These are phyloP conservation scores for Aquanectria penicillioides DNA, from an alignment of 2,329 filamentous ascomycete genomes.

Conservation along the genomic window DNA sequence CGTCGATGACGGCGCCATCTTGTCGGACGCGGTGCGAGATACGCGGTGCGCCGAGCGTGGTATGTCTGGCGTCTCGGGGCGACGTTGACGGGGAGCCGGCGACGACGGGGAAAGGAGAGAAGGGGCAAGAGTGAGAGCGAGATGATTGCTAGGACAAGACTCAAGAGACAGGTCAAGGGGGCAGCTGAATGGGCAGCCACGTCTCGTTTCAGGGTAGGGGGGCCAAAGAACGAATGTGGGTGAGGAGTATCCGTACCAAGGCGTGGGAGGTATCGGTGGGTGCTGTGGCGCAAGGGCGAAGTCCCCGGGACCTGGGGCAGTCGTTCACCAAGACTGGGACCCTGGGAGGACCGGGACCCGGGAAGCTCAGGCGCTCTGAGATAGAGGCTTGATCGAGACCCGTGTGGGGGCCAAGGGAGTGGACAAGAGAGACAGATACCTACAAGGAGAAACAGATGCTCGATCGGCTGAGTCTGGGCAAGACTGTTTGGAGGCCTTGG, in stretches of 20 bases:
- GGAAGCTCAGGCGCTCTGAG: neutral
- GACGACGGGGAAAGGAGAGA: neutral
- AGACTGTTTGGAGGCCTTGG: too few species aligned
- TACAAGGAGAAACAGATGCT: too few species aligned
- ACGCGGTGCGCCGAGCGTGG: neutral
- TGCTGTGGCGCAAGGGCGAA: neutral
- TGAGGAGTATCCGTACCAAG: neutral
- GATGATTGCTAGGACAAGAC: neutral
- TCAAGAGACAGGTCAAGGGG: neutral
- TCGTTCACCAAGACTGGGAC: neutral
- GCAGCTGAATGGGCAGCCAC: neutral
- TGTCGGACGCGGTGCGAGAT: slow-evolving; percentile 13
- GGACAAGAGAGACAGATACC: too few species aligned
- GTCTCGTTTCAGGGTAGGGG: slow-evolving; percentile 2
- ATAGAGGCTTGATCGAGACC: neutral
- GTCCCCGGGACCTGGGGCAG: neutral
- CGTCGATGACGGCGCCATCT: slow-evolving; percentile 31
- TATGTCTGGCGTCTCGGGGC: neutral
- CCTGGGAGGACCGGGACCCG: neutral
- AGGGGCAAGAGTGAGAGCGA: slow-evolving; percentile 7
- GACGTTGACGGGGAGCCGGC: slow-evolving; percentile 5
- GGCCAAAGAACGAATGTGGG: neutral
- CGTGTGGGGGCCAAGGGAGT: neutral
- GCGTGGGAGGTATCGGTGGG: slow-evolving; percentile 1
- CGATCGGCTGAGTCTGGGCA: too few species aligned